A percentile compares a stretch with the other conserved stretches of the same genome.
phyloP scores from a whole-genome alignment of 2,329 filamentous ascomycete species.

The Myrmaecium sp. region DNA sequence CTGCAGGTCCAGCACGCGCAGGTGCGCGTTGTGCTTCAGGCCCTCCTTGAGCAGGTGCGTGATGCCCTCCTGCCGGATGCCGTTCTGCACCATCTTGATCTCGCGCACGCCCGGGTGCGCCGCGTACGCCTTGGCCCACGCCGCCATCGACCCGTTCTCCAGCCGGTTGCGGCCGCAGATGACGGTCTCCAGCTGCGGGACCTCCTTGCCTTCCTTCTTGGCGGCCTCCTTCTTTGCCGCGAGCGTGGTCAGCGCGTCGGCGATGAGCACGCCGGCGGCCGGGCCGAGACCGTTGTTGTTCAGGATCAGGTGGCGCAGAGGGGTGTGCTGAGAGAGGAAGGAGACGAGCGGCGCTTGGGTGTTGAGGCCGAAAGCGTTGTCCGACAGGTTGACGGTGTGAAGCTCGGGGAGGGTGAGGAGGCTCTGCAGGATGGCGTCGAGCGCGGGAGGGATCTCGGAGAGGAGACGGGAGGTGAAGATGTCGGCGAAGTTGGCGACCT shows the following conservation, averaged over 20 bases:
- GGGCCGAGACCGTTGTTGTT: slow-evolving; percentile 98
- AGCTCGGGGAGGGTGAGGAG: slow-evolving; percentile 75
- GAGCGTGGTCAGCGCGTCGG: slow-evolving; percentile 68
- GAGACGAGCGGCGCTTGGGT: slow-evolving; percentile 83
- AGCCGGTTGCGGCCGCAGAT: slow-evolving; percentile 92
- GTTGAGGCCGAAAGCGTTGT: slow-evolving; percentile 95
- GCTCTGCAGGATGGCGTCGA: slow-evolving; percentile 69
- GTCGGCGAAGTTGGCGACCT: slow-evolving; percentile 81
- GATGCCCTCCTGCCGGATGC: slow-evolving; percentile 88
- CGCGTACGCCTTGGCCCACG: slow-evolving; percentile 78
- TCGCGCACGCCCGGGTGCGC: slow-evolving; percentile 66
- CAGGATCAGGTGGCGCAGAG: slow-evolving; percentile 83
- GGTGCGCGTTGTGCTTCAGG: slow-evolving; percentile 48
- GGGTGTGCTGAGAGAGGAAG: slow-evolving; percentile 76
- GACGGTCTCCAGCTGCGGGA: slow-evolving; percentile 83
- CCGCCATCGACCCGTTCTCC: slow-evolving; percentile 90
- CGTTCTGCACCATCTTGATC: slow-evolving; percentile 97
- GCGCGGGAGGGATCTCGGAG: slow-evolving; percentile 80
- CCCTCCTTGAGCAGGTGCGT: slow-evolving; percentile 64
- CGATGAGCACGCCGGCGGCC: slow-evolving; percentile 74
- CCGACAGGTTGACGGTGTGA: slow-evolving; percentile 84
- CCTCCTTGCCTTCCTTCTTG: slow-evolving; percentile 39
- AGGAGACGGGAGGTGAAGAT: slow-evolving; percentile 94
- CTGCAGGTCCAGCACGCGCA: slow-evolving; percentile 76
- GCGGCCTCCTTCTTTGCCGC: slow-evolving; percentile 71